phyloP scores from a whole-genome alignment of 208 protist species.

The Acanthamoeba lenticulata region DNA sequence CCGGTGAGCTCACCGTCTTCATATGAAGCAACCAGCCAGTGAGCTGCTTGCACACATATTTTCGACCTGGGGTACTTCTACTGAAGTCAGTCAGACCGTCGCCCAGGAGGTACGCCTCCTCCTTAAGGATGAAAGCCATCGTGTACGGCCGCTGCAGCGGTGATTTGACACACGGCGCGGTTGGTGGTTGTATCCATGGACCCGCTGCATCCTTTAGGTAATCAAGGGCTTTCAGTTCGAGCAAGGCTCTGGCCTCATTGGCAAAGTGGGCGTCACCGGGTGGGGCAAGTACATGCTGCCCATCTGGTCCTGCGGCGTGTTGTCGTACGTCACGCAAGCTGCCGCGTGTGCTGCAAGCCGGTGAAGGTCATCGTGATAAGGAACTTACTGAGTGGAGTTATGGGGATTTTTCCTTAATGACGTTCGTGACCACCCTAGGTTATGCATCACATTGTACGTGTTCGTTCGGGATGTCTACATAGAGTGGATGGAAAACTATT shows the following conservation, averaged over 20 bases:
- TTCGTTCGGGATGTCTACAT: background rate
- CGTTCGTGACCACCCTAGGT: background rate
- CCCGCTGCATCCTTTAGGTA: background rate
- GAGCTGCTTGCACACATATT: background rate
- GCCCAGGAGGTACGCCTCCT: background rate
- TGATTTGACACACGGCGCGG: too few relatives aligned
- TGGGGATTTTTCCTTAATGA: too few relatives aligned
- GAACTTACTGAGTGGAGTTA: too few relatives aligned
- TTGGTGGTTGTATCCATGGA: background rate
- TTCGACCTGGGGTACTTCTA: background rate
- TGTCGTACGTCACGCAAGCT: background rate
- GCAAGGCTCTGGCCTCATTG: background rate
- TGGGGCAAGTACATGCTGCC: background rate
- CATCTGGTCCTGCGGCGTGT: background rate
- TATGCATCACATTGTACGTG: background rate
- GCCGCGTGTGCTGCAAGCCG: too few relatives aligned
- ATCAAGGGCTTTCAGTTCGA: background rate
- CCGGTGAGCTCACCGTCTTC: background rate
- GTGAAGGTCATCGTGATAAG: background rate
- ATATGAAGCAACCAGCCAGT: background rate
- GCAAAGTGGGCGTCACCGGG: background rate
- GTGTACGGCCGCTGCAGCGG: too few relatives aligned
- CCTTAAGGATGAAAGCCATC: background rate
- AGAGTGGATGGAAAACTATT: background rate
- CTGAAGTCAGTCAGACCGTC: background rate